Evolutionary conservation across 768 basidiomycete species (phyloP).

Genomic region (Mrakia gelida): DNA sequence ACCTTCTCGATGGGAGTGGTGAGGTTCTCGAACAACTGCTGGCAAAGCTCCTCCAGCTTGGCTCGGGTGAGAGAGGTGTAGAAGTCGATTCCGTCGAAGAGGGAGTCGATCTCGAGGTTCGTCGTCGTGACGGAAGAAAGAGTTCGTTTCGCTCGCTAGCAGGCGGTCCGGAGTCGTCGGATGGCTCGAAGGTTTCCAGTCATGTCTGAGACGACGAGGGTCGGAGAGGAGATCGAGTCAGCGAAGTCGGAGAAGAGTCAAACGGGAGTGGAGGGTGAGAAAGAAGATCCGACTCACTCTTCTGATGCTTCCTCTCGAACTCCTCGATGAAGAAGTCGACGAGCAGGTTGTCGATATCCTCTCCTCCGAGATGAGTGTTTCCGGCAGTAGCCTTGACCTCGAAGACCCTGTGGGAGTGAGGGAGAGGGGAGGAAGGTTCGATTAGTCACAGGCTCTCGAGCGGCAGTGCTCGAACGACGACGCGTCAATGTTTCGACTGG

Average conservation of each 20-base stretch:
- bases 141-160: slow-evolving; percentile 11
- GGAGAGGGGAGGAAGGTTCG: no score
- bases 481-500: no score
- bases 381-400: slow-evolving; percentile 93
- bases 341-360: slow-evolving; percentile 91
- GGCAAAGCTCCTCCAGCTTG: slow-evolving; percentile 92
- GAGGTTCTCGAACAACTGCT: slow-evolving; percentile 88
- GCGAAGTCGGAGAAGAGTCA: no score
- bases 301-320: slow-evolving; percentile 84
- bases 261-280: no score
- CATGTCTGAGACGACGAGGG: no score
- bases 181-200: slow-evolving; percentile 9
- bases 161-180: slow-evolving; percentile 12
- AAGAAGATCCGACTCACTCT: no score
- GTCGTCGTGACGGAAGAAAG: slow-evolving; percentile 91
- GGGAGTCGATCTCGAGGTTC: slow-evolving; percentile 96
- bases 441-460: no score
- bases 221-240: no score
- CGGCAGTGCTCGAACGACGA: no score
- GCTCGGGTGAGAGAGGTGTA: slow-evolving; percentile 97
- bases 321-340: slow-evolving; percentile 94
- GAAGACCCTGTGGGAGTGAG: no score
- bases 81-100: slow-evolving; percentile 96
- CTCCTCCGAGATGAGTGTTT: slow-evolving; percentile 56
- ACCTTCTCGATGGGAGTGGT: no score